Evolutionary conservation across 2,329 filamentous ascomycete species (phyloP).

Genomic region (Dactylonectria macrodidyma): DNA sequence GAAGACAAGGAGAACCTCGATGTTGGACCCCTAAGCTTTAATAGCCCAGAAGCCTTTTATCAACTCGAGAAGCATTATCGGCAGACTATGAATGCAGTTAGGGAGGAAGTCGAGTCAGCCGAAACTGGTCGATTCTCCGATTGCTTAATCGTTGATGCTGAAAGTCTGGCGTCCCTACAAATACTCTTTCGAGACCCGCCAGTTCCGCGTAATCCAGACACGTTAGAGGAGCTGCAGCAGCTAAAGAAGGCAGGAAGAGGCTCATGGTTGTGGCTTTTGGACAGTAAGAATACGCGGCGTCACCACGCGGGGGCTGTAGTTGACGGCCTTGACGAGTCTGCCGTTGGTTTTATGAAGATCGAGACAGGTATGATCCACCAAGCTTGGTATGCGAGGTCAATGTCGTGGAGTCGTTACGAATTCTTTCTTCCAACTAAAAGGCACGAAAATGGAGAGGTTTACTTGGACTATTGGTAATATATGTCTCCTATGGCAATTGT

Average conservation of each 20-base stretch:
- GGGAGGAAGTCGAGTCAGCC: background rate
- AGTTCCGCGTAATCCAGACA: background rate
- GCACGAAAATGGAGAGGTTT: background rate
- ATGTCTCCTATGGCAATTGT: constrained; percentile 46
- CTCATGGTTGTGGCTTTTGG: background rate
- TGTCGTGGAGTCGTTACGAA: background rate
- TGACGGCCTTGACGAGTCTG: background rate
- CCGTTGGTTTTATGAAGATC: background rate
- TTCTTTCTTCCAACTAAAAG: background rate
- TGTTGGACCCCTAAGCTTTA: constrained; percentile 1
- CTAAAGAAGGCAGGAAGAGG: background rate
- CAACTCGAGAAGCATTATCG: background rate
- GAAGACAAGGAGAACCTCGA: background rate
- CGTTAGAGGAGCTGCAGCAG: background rate
- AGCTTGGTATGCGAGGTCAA: background rate
- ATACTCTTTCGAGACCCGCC: background rate
- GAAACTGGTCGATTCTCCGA: constrained; percentile 1
- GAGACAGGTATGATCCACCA: background rate
- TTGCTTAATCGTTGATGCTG: constrained; percentile 1
- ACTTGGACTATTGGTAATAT: background rate
- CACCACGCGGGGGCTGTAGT: background rate
- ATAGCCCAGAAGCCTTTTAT: background rate
- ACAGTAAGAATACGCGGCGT: background rate
- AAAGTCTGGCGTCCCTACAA: constrained; percentile 1
- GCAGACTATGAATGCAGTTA: background rate